Conservation (phyloP, 163 green algal species). For the Scenedesmus sp. region DNA sequence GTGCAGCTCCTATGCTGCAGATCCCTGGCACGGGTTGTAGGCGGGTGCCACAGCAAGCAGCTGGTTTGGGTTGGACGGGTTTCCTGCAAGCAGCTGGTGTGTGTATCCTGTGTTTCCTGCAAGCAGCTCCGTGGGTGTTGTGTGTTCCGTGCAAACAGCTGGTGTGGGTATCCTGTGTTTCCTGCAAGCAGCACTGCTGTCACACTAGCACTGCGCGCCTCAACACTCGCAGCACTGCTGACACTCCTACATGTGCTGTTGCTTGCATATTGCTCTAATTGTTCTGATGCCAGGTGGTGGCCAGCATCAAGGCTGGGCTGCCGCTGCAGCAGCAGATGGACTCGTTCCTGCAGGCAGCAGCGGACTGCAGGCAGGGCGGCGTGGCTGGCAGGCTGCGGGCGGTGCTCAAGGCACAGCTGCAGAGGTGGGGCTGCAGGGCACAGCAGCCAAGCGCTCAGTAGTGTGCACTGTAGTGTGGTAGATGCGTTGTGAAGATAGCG, state of each 20-base stretch:
- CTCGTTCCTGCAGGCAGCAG: conserved; percentile 10
- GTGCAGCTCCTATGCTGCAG: not conserved
- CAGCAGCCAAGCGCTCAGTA: not conserved
- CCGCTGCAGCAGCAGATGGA: conserved; percentile 47
- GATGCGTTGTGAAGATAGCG: too few species aligned
- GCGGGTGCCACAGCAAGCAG: not conserved
- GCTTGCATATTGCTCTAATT: not conserved
- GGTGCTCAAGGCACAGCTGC: conserved; percentile 37
- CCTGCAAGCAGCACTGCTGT: not conserved
- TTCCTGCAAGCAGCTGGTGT: not conserved
- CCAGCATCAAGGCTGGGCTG: conserved; percentile 39
- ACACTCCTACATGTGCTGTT: too few species aligned
- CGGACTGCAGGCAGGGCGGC: conserved; percentile 6
- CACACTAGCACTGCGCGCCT: not conserved
- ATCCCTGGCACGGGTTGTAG: not conserved
- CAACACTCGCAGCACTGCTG: not conserved
- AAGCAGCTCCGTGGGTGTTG: not conserved
- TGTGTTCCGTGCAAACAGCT: not conserved
- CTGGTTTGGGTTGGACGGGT: not conserved
- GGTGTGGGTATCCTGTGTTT: not conserved
- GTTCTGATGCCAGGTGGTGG: conserved; percentile 20
- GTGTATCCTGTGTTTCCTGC: not conserved
- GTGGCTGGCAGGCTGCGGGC: conserved; percentile 14
- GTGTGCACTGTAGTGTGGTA: too few species aligned
- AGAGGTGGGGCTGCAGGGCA: conserved; percentile 14